Conservation (phyloP, 2,329 filamentous ascomycete species). For the Corynespora cassiicola region DNA sequence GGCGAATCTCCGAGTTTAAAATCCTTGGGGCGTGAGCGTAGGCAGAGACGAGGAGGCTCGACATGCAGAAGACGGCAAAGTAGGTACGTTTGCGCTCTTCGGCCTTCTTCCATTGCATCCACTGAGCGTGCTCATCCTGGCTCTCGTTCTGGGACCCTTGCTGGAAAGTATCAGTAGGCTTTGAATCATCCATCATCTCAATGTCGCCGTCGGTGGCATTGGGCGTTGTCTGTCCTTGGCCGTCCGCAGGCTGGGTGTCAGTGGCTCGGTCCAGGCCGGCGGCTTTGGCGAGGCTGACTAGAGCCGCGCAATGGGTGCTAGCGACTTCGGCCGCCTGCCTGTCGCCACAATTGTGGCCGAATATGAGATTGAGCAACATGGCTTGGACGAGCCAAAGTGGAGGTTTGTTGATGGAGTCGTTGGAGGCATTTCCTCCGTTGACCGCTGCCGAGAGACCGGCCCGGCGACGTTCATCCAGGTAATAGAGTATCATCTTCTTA, state of each 20-base stretch:
- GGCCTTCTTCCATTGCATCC: constrained; percentile 85
- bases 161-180: constrained; percentile 25
- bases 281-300: constrained; percentile 89
- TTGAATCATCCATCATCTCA: constrained; percentile 59
- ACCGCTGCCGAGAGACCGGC: constrained; percentile 74
- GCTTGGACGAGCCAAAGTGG: constrained; percentile 96
- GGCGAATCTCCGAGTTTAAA: constrained; percentile 89
- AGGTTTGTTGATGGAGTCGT: constrained; percentile 71
- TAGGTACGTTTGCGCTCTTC: constrained; percentile 95
- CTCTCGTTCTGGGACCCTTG: constrained; percentile 53
- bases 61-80: constrained; percentile 89
- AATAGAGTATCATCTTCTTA: constrained; percentile 93
- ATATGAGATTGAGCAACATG: constrained; percentile 95
- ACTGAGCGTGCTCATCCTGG: constrained; percentile 70
- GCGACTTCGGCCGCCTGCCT: constrained; percentile 91
- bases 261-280: constrained; percentile 71
- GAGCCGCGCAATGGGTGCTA: constrained; percentile 86
- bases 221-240: constrained; percentile 23
- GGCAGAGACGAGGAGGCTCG: constrained; percentile 86
- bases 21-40: constrained; percentile 92
- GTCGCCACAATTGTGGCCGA: constrained; percentile 93
- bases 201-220: constrained; percentile 55
- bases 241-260: constrained; percentile 26
- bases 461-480: constrained; percentile 88
- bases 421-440: constrained; percentile 57